Percentiles rank a stretch among this genome's conserved stretches.
phyloP scores from a whole-genome alignment of 768 basidiomycete genomes.

The Jaapia argillacea region DNA sequence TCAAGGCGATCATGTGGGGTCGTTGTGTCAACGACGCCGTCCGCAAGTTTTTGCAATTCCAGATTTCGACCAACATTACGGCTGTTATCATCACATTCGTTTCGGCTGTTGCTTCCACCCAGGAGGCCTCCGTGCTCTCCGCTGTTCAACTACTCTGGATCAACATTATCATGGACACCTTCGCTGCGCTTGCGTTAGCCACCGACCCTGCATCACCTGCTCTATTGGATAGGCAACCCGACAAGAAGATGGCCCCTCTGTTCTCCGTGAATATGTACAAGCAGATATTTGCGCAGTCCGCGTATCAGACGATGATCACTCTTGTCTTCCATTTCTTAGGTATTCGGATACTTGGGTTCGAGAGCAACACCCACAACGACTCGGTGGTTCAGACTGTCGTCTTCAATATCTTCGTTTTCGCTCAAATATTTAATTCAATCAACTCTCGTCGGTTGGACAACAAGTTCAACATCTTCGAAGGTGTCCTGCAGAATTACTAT shows the following conservation, averaged over 20 bases:
- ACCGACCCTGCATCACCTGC: constrained; percentile 85
- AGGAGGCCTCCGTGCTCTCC: constrained; percentile 79
- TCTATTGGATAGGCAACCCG: constrained; percentile 83
- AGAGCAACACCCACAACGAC: constrained; percentile 25
- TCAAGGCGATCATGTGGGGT: constrained; percentile 98
- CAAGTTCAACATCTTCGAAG: constrained; percentile 82
- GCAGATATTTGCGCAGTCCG: constrained; percentile 85
- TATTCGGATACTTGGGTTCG: constrained; percentile 53
- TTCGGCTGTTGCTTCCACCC: constrained; percentile 69
- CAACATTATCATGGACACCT: constrained; percentile 98
- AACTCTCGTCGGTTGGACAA: constrained; percentile 85
- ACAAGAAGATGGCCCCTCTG: constrained; percentile 79
- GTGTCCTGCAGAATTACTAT: constrained; percentile 68
- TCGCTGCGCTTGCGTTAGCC: constrained; percentile 94
- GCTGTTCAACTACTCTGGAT: constrained; percentile 98
- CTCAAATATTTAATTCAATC: constrained; percentile 93
- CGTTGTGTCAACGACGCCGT: constrained; percentile 98
- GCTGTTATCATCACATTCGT: constrained; percentile 93
- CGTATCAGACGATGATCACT: constrained; percentile 76
- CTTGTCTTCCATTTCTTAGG: constrained; percentile 89
- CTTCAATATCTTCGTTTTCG: constrained; percentile 98
- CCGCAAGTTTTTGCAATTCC: constrained; percentile 96
- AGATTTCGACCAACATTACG: constrained; percentile 88
- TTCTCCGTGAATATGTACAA: constrained; percentile 95
- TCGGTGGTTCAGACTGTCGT: constrained; percentile 71